Evolutionary conservation across 495 filamentous ascomycete species (phyloP).

Genomic region (Oidiodendron maius): DNA sequence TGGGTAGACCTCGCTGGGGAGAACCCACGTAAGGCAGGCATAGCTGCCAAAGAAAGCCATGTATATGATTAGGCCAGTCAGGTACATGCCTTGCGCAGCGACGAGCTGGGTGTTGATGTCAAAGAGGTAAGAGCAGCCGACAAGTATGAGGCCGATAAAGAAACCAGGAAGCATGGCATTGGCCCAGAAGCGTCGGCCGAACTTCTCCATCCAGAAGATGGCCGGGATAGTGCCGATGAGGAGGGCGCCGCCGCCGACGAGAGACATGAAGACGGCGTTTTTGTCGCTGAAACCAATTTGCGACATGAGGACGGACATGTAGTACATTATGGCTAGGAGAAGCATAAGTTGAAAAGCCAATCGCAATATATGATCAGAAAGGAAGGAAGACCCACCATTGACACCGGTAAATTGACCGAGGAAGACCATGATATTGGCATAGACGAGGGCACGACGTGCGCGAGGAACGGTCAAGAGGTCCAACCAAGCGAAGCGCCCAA

Average conservation of each 20-base stretch:
- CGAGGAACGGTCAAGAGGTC: constrained; percentile 56
- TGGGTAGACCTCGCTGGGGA: constrained; percentile 54
- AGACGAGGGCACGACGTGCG: constrained; percentile 51
- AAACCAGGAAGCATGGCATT: constrained; percentile 55
- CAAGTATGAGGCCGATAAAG: constrained; percentile 51
- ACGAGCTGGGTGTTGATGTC: constrained; percentile 29
- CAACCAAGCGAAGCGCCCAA: constrained; percentile 47
- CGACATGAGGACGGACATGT: constrained; percentile 52
- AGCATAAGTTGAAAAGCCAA: no score
- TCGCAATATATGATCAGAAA: no score
- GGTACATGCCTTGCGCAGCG: constrained; percentile 43
- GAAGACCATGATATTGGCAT: constrained; percentile 52
- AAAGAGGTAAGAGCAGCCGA: constrained; percentile 48
- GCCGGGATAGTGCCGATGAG: constrained; percentile 53
- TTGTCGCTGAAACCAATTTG: constrained; percentile 49
- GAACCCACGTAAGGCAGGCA: constrained; percentile 57
- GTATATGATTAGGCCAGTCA: constrained; percentile 53
- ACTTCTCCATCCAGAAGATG: constrained; percentile 53
- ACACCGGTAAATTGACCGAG: constrained; percentile 57
- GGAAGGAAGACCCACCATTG: no score
- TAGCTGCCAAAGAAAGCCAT: constrained; percentile 59
- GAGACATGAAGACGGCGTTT: constrained; percentile 52
- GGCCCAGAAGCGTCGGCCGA: constrained; percentile 59
- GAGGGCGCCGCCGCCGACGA: constrained; percentile 54
- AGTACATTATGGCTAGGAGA: constrained; percentile 60